Base-by-base conservation (phyloP, 805 yeast genomes). In the Wickerhamomyces tratensis region DNA sequence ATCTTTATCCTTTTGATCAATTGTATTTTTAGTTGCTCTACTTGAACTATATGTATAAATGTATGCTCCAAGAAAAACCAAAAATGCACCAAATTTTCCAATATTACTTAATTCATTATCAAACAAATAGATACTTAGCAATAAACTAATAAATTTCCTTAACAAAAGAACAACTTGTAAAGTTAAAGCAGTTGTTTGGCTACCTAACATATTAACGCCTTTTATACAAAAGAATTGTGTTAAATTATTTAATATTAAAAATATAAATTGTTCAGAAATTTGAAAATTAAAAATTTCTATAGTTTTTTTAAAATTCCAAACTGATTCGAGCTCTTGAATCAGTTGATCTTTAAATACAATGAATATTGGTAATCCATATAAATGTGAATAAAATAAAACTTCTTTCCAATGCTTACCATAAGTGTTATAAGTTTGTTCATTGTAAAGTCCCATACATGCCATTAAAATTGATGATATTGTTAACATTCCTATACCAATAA, bases 331-430 rank as follows among this genome's bases (percentile, higher is more conserved):
- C n/a, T 31, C 34, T 12, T 31, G 7, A 12, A 31, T 31, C 51
- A 51, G 49, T 34, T 60, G 33, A 2, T 46, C 52, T 41, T 33
- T 43, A 45, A 63, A 66, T 31, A 74, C 58, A 4, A 72, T 49
- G 45, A 80, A 76, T 10, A 79, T 52, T 0, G 85, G 82, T 10
- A 82, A 49, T 0, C 77, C 74, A 36, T 76, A 62, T 6, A 73
- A 52, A 52, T 79, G 85, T 13, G 74, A 67, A 57, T 76, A 81
- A 51, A 83, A 82, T 38, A 83, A 55, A 33, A 72, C 68, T 49
- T 82, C 88, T 43, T 71, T 63, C 89, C 89, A 82, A 41, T 72
- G 71, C 42, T 67, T 67, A 6, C 84, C 83, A 52, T 78, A 75
- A 20, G 49, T 50, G 12, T 56, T 56, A 50, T 65, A 72, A 0